Conservation (phyloP, 495 filamentous ascomycete species). For the Penicillium lagena region DNA sequence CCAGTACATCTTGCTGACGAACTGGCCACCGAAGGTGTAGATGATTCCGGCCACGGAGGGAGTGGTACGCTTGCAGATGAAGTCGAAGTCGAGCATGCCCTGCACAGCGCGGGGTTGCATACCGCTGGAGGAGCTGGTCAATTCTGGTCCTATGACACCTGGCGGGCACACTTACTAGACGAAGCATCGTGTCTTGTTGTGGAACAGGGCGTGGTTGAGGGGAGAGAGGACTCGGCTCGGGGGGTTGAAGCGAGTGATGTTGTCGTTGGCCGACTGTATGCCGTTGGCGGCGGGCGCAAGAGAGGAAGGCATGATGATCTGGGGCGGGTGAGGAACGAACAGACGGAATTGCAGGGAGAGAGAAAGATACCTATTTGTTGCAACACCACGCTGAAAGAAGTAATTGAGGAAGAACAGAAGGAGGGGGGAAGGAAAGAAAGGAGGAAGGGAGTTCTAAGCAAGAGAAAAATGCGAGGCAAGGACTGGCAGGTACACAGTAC, state of each 20-base stretch:
- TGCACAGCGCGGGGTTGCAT: slow-evolving; percentile 97
- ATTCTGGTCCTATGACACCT: background rate
- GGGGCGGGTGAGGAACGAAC: background rate
- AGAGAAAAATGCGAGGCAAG: slow-evolving; percentile 22
- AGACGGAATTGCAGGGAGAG: slow-evolving; percentile 1
- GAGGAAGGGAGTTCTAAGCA: slow-evolving; percentile 6
- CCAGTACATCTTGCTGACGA: slow-evolving; percentile 99
- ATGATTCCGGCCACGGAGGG: slow-evolving; percentile 98
- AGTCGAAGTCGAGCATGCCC: slow-evolving; percentile 99
- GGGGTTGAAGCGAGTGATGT: slow-evolving; percentile 92
- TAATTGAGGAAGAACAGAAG: slow-evolving; percentile 4
- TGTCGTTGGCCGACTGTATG: slow-evolving; percentile 78
- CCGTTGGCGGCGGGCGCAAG: slow-evolving; percentile 34
- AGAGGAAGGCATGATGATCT: slow-evolving; percentile 43
- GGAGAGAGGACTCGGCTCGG: slow-evolving; percentile 90
- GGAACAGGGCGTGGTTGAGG: slow-evolving; percentile 84
- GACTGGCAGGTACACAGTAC: slow-evolving; percentile 30
- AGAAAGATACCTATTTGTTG: background rate
- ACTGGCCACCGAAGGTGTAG: slow-evolving; percentile 99
- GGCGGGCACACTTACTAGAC: slow-evolving; percentile 65
- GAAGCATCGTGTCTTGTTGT: slow-evolving; percentile 98
- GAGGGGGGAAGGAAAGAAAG: slow-evolving; percentile 7
- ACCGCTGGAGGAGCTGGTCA: slow-evolving; percentile 47
- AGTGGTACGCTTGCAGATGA: slow-evolving; percentile 97
- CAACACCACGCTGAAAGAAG: background rate